phyloP scores from a whole-genome alignment of 2,329 filamentous ascomycete genomes.

The Ceratocystis colombiana region DNA sequence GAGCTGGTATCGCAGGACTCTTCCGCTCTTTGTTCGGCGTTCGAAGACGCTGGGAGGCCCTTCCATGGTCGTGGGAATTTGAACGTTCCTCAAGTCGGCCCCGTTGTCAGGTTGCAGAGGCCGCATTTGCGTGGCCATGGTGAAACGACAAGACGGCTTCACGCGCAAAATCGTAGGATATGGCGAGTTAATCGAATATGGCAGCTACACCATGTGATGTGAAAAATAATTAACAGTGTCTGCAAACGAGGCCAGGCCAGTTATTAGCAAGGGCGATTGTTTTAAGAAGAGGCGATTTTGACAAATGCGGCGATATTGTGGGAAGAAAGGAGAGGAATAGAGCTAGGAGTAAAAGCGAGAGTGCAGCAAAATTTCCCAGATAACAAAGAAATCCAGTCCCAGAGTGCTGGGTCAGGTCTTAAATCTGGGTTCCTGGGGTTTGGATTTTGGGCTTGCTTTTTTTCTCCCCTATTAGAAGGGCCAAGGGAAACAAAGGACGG shows the following conservation, averaged over 20 bases:
- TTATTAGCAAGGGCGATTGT: background rate
- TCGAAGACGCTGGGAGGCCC: constrained; percentile 29
- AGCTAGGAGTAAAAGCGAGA: background rate
- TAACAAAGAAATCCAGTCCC: background rate
- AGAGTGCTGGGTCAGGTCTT: constrained; percentile 10
- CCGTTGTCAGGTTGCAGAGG: constrained; percentile 22
- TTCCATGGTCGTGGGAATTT: constrained; percentile 3
- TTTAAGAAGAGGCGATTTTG: too few species aligned
- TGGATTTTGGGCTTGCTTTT: constrained; percentile 4
- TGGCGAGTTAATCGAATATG: background rate
- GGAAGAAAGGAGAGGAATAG: constrained; percentile 8
- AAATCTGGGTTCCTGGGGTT: constrained; percentile 13
- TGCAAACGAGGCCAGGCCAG: background rate
- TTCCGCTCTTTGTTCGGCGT: constrained; percentile 57
- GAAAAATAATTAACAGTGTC: background rate
- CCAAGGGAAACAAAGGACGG: background rate
- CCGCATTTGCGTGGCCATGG: constrained; percentile 23
- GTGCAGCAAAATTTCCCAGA: constrained; percentile 1
- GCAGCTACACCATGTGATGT: background rate
- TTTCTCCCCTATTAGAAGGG: background rate
- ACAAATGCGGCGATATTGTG: background rate
- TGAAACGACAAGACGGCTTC: background rate
- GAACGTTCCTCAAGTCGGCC: constrained; percentile 10
- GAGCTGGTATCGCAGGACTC: constrained; percentile 69
- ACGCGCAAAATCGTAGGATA: background rate